Conservation (phyloP, 805 yeast species). For the Yarrowia sp. region DNA sequence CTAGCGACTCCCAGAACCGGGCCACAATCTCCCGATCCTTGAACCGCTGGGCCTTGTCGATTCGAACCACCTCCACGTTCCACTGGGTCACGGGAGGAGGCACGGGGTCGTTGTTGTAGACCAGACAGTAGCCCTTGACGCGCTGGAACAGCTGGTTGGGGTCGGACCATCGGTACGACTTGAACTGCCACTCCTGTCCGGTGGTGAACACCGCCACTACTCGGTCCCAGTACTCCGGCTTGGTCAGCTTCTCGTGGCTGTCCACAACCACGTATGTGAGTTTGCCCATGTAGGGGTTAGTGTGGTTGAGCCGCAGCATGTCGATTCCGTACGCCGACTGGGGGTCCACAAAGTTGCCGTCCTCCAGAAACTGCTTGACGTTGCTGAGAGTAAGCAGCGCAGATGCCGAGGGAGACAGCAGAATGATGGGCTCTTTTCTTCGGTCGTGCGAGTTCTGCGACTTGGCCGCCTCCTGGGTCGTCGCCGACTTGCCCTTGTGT, state of each 20-base stretch:
- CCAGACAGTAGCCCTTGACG: slow-evolving; percentile 80
- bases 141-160: slow-evolving; percentile 83
- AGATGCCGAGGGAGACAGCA: slow-evolving; percentile 81
- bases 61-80: slow-evolving; percentile 81
- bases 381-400: slow-evolving; percentile 70
- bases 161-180: slow-evolving; percentile 79
- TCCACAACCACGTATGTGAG: slow-evolving; percentile 82
- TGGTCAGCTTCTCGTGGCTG: slow-evolving; percentile 82
- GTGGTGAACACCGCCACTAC: slow-evolving; percentile 95
- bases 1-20: slow-evolving; percentile 83
- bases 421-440: slow-evolving; percentile 66
- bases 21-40: slow-evolving; percentile 87
- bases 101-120: slow-evolving; percentile 77
- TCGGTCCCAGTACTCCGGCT: slow-evolving; percentile 97
- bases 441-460: slow-evolving; percentile 1
- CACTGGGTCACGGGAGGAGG: slow-evolving; percentile 81
- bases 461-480: slow-evolving; percentile 4
- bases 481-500: slow-evolving; percentile 43
- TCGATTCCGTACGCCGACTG: slow-evolving; percentile 32
- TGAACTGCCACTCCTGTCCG: slow-evolving; percentile 97
- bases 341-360: slow-evolving; percentile 67
- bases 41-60: slow-evolving; percentile 85
- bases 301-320: slow-evolving; percentile 32
- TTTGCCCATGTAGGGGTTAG: slow-evolving; percentile 63
- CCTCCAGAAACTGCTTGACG: slow-evolving; percentile 72